phyloP scores from a whole-genome alignment of 2,329 filamentous ascomycete species.

The Aspergillus oerlinghausenensis region DNA sequence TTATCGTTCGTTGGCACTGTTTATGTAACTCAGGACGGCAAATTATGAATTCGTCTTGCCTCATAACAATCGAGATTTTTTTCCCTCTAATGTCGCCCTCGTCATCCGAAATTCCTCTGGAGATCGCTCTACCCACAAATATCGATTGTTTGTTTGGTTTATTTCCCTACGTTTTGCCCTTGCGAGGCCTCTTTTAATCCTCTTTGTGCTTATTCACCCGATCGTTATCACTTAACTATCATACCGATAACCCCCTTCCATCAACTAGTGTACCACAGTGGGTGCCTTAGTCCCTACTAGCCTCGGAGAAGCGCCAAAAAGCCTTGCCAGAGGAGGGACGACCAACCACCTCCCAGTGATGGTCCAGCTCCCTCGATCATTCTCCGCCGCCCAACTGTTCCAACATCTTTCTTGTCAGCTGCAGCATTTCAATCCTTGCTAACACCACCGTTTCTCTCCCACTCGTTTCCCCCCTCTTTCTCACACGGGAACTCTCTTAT shows the following conservation, averaged over 20 bases:
- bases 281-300: background rate
- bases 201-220: background rate
- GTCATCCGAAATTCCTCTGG: background rate
- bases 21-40: slow-evolving; percentile 10
- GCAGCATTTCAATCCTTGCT: slow-evolving; percentile 14
- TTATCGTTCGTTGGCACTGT: background rate
- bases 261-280: background rate
- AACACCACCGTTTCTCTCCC: slow-evolving; percentile 1
- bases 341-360: slow-evolving; percentile 16
- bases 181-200: background rate
- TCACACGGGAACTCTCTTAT: background rate
- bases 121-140: background rate
- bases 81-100: slow-evolving; percentile 2
- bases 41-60: slow-evolving; percentile 8
- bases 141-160: background rate
- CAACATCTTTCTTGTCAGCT: slow-evolving; percentile 31
- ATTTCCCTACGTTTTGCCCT: background rate
- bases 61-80: background rate
- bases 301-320: background rate
- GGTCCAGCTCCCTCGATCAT: slow-evolving; percentile 14
- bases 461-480: slow-evolving; percentile 15
- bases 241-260: background rate
- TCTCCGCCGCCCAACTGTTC: slow-evolving; percentile 14
- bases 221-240: background rate
- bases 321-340: slow-evolving; percentile 1